A percentile compares a stretch with the other conserved stretches of the same genome.
These are phyloP conservation scores for Prunus dulcis DNA, from an alignment of 306 rosid species.

Conservation along the genomic window DNA sequence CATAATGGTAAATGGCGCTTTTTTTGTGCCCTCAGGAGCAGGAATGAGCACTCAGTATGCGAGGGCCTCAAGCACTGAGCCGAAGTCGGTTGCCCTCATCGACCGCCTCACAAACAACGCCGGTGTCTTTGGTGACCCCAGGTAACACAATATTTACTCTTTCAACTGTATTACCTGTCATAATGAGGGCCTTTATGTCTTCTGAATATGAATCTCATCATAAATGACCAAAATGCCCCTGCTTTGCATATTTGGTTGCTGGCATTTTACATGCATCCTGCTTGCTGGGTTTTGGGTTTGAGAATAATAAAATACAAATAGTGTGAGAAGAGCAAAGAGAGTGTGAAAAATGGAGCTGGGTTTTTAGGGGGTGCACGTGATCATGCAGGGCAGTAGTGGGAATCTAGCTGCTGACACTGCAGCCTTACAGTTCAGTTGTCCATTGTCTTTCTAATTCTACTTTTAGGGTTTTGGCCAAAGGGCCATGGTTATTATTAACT, in stretches of 20 bases:
- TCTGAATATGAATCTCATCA: background rate
- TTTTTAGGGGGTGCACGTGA: slow-evolving; percentile 44
- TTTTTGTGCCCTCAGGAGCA: slow-evolving; percentile 77
- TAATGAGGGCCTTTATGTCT: background rate
- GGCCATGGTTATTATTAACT: background rate
- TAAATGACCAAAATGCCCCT: background rate
- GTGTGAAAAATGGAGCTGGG: background rate
- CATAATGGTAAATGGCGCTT: slow-evolving; percentile 89
- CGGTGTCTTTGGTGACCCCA: slow-evolving; percentile 85
- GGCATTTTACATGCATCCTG: background rate
- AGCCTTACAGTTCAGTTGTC: slow-evolving; percentile 37
- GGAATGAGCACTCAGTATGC: slow-evolving; percentile 56
- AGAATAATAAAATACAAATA: background rate
- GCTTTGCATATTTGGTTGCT: background rate
- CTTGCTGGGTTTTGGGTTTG: background rate
- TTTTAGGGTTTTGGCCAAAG: background rate
- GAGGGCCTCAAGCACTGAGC: slow-evolving; percentile 63
- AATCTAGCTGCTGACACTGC: slow-evolving; percentile 26
- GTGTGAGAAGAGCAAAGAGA: too few species aligned
- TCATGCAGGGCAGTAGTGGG: slow-evolving; percentile 31
- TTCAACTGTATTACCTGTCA: slow-evolving; percentile 40
- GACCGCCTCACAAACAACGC: slow-evolving; percentile 78
- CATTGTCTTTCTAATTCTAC: background rate
- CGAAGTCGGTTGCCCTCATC: slow-evolving; percentile 71
- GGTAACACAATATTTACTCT: slow-evolving; percentile 33